A percentile compares a stretch with the other conserved stretches of the same genome.
phyloP scores from a whole-genome alignment of 129 eudicot species.

The Centella asiatica region DNA sequence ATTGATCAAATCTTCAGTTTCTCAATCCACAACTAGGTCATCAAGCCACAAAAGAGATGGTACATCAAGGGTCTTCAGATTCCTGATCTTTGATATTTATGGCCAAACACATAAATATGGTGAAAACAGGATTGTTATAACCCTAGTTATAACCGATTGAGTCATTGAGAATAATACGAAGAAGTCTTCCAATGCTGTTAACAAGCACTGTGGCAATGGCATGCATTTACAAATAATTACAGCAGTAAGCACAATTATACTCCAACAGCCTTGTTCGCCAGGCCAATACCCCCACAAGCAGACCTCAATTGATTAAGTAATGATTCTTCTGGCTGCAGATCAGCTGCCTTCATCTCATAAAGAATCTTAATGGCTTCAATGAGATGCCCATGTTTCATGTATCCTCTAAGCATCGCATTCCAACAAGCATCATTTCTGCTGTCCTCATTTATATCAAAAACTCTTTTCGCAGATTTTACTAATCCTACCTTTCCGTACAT shows the following conservation, averaged over 20 bases:
- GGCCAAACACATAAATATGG: too few relatives aligned
- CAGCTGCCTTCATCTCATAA: slow-evolving; percentile 63
- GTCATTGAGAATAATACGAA: too few relatives aligned
- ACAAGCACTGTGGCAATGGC: not conserved
- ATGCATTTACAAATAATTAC: not conserved
- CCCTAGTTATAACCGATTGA: too few relatives aligned
- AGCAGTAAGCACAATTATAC: not conserved
- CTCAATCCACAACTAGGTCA: too few relatives aligned
- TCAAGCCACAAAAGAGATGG: too few relatives aligned
- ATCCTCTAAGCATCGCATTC: slow-evolving; percentile 62
- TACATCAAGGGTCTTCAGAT: too few relatives aligned
- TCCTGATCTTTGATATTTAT: too few relatives aligned
- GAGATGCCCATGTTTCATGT: slow-evolving; percentile 39
- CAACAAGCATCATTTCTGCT: slow-evolving; percentile 48
- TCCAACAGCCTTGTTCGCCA: slow-evolving; percentile 12
- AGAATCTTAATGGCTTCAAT: slow-evolving; percentile 61
- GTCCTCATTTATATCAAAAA: slow-evolving; percentile 27
- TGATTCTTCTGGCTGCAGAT: slow-evolving; percentile 44
- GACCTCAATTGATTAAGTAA: slow-evolving; percentile 43
- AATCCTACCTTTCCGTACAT: slow-evolving; percentile 73
- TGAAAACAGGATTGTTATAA: not conserved
- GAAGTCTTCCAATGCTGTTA: too few relatives aligned
- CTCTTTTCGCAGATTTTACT: slow-evolving; percentile 48
- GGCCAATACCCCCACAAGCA: slow-evolving; percentile 32
- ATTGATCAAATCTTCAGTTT: too few relatives aligned